A percentile compares a stretch with the other conserved stretches of the same genome.
Evolutionary conservation across 1,139 yeast species (phyloP).

Genomic region (Oligophagozyma castellii): DNA sequence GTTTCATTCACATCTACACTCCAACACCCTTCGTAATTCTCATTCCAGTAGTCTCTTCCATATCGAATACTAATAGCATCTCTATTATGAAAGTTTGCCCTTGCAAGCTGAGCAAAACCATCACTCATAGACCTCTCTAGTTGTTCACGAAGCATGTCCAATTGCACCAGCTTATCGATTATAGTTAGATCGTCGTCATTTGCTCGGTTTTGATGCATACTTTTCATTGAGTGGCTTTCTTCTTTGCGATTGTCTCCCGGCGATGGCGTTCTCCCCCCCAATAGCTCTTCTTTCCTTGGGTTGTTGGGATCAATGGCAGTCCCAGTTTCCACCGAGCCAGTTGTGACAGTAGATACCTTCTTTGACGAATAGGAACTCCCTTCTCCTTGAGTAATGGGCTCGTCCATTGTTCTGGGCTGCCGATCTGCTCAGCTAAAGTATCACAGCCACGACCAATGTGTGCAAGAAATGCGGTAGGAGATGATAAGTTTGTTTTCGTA

Average conservation of each 20-base stretch:
- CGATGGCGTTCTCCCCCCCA: constrained; percentile 84
- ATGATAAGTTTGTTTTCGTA: too few relatives aligned
- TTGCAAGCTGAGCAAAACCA: constrained; percentile 17
- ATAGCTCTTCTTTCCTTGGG: constrained; percentile 56
- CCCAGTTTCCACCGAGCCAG: constrained; percentile 39
- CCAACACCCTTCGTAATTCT: constrained; percentile 15
- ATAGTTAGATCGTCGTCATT: constrained; percentile 6
- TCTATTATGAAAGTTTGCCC: constrained; percentile 23
- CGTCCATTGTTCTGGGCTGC: too few relatives aligned
- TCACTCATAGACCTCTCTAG: constrained; percentile 13
- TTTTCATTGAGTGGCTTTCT: constrained; percentile 46
- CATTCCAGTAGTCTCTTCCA: constrained; percentile 23
- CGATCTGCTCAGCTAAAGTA: too few relatives aligned
- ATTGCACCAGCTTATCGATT: constrained; percentile 11
- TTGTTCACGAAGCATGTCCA: constrained; percentile 20
- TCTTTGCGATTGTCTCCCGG: constrained; percentile 53
- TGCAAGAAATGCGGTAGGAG: too few relatives aligned
- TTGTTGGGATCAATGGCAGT: constrained; percentile 43
- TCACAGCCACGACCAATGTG: too few relatives aligned
- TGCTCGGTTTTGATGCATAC: constrained; percentile 7
- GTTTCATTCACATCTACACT: constrained; percentile 3
- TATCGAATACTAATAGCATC: constrained; percentile 19
- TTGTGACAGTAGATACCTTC: constrained; percentile 45
- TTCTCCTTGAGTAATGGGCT: constrained; percentile 51
- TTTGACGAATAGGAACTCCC: constrained; percentile 65